Conservation (phyloP, 192 early-diverging fungal species). For the Ambispora gerdemannii region DNA sequence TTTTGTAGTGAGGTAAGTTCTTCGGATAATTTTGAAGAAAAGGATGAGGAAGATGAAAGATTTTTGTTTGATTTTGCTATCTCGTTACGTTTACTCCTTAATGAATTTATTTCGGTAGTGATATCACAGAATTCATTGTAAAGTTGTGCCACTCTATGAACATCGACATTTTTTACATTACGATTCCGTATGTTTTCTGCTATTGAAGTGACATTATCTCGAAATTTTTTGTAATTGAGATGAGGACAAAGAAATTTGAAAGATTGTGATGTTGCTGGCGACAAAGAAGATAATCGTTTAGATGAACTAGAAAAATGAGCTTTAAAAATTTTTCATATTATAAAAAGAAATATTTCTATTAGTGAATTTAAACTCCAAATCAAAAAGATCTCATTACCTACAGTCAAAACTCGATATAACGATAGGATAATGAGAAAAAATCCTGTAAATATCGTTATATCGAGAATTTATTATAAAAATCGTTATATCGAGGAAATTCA, state of each 20-base stretch:
- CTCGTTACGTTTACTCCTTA: conserved; percentile 15
- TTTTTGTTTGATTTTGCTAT: neutral
- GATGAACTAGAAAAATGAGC: too few species aligned
- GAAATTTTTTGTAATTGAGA: conserved; percentile 26
- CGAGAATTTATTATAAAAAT: too few species aligned
- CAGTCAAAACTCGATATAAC: too few species aligned
- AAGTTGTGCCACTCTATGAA: neutral
- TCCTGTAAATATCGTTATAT: too few species aligned
- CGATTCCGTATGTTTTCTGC: conserved; percentile 24
- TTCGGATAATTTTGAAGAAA: neutral
- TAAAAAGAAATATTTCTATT: too few species aligned
- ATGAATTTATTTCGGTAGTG: conserved; percentile 3
- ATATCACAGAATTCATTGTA: neutral
- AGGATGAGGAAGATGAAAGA: neutral
- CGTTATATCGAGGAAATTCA: too few species aligned
- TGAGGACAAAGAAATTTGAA: neutral
- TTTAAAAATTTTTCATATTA: too few species aligned
- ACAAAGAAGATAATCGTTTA: neutral
- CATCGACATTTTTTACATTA: conserved; percentile 16
- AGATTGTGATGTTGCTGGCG: neutral
- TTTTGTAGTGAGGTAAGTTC: conserved; percentile 30
- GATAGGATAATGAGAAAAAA: too few species aligned
- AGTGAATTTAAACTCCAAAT: too few species aligned
- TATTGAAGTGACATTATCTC: neutral
- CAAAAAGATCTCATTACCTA: too few species aligned